Conservation (phyloP, 2,329 filamentous ascomycete species). For the Dothistroma pini region DNA sequence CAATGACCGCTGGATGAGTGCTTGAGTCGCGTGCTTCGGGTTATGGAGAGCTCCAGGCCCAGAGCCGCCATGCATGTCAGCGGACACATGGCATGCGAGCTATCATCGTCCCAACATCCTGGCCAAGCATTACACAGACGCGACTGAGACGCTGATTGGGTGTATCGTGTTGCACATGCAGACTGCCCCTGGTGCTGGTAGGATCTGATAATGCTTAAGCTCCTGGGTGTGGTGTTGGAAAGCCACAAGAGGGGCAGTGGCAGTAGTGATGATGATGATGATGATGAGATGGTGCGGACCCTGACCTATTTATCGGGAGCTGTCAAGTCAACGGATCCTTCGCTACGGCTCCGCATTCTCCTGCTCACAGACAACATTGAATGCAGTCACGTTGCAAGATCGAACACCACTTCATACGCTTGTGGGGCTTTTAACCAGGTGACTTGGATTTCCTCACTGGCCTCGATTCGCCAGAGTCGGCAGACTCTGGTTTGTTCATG, state of each 20-base stretch:
- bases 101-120: background rate
- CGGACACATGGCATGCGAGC: background rate
- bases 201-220: background rate
- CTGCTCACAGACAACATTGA: no score
- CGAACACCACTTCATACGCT: no score
- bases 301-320: background rate
- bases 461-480: no score
- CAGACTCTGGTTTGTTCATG: background rate
- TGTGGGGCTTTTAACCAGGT: no score
- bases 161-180: background rate
- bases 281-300: background rate
- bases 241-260: background rate
- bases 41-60: background rate
- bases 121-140: background rate
- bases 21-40: slow-evolving; percentile 2
- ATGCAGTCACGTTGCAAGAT: no score
- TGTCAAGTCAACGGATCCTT: no score
- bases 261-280: background rate
- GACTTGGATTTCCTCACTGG: no score
- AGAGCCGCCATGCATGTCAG: background rate
- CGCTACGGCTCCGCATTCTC: no score
- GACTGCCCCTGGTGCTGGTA: background rate
- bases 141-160: background rate
- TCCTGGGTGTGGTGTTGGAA: background rate
- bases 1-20: background rate